Percentiles rank a stretch among this genome's conserved stretches.
These are phyloP conservation scores for Phaffomyces opuntiae DNA, from an alignment of 805 yeast species.

Conservation along the genomic window DNA sequence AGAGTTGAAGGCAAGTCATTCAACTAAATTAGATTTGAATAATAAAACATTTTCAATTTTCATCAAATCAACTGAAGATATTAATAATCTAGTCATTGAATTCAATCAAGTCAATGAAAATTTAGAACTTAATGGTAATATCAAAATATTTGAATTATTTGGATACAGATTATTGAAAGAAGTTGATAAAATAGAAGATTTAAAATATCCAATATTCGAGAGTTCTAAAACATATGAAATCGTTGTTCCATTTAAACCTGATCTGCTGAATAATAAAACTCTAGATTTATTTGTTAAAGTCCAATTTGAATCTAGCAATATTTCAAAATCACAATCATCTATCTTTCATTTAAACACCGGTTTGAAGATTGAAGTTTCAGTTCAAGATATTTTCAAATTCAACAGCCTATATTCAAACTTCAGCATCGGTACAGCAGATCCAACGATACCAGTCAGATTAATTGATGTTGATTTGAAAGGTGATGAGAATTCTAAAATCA, in stretches of 20 bases:
- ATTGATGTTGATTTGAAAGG: conserved; percentile 34
- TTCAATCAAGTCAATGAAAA: conserved; percentile 5
- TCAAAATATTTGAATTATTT: background rate
- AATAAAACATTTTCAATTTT: conserved; percentile 15
- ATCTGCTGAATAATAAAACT: conserved; percentile 5
- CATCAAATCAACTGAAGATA: conserved; percentile 5
- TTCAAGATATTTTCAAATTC: conserved; percentile 67
- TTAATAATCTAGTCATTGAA: conserved; percentile 5
- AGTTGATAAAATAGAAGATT: background rate
- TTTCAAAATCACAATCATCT: conserved; percentile 12
- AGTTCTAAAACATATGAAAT: conserved; percentile 18
- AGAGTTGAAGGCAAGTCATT: conserved; percentile 5
- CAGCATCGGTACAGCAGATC: conserved; percentile 53
- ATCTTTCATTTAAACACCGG: conserved; percentile 39
- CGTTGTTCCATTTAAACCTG: conserved; percentile 28
- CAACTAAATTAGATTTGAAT: conserved; percentile 14
- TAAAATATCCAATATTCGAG: conserved; percentile 3
- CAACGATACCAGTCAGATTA: conserved; percentile 47
- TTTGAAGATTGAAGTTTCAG: conserved; percentile 63
- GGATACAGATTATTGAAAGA: conserved; percentile 1
- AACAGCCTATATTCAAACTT: conserved; percentile 57
- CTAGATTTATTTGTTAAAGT: conserved; percentile 10
- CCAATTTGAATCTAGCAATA: conserved; percentile 7
- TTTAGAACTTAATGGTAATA: background rate
- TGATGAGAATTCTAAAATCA: conserved; percentile 26